Percentiles rank a stretch among this genome's conserved stretches.
Conservation (phyloP, 1,284 basidiomycete genomes). For the Leccinum angustisporum region DNA sequence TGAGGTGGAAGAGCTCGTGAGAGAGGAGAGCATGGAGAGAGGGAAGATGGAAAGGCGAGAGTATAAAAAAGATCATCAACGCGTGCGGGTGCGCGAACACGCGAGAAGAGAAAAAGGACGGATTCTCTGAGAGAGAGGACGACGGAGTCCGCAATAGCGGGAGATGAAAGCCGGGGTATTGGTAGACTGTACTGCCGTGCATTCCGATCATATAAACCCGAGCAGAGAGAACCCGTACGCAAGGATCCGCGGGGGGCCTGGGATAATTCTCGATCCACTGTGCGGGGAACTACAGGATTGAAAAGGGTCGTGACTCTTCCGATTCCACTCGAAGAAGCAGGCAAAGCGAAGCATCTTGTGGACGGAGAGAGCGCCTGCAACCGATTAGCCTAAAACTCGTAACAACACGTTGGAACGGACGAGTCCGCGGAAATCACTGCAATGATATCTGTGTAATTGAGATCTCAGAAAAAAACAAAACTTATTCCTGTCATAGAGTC, state of each 20-base stretch:
- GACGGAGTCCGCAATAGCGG: constrained; percentile 13
- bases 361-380: constrained; percentile 17
- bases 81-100: constrained; percentile 8
- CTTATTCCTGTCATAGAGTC: background rate
- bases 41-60: background rate
- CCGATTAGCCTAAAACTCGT: constrained; percentile 26
- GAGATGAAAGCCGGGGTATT: constrained; percentile 14
- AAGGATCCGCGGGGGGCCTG: constrained; percentile 35
- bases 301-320: constrained; percentile 10
- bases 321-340: constrained; percentile 15
- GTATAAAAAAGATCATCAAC: constrained; percentile 32
- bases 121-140: constrained; percentile 16
- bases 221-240: constrained; percentile 10
- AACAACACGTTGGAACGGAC: constrained; percentile 25
- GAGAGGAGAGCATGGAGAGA: constrained; percentile 6
- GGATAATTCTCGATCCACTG: constrained; percentile 27
- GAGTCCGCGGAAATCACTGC: constrained; percentile 33
- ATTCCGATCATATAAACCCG: constrained; percentile 30
- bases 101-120: constrained; percentile 14
- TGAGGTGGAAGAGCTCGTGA: constrained; percentile 31
- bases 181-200: constrained; percentile 7
- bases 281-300: constrained; percentile 28
- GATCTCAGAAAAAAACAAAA: constrained; percentile 18
- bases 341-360: constrained; percentile 13
- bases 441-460: constrained; percentile 17